A percentile compares a stretch with the other conserved stretches of the same genome.
These are phyloP conservation scores for Sungouiozyma intestinalis DNA, from an alignment of 805 yeast species.

Conservation along the genomic window DNA sequence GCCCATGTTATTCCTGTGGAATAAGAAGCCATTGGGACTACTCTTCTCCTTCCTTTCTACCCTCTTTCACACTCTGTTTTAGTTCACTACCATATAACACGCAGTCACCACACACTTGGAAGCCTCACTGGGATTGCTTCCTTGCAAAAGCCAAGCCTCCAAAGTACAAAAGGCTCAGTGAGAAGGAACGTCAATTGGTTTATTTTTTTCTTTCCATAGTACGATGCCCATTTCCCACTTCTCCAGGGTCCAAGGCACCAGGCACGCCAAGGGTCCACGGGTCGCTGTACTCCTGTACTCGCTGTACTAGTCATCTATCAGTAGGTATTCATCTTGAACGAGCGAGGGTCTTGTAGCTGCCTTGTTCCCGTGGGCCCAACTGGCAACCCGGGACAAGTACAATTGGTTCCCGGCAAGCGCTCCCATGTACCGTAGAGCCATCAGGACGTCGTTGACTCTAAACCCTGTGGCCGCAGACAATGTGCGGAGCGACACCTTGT, in stretches of 20 bases:
- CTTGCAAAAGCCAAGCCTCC: no score
- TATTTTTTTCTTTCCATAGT: no score
- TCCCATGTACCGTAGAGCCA: constrained; percentile 49
- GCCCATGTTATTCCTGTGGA: constrained; percentile 6
- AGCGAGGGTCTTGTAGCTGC: constrained; percentile 7
- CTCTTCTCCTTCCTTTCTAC: neutral
- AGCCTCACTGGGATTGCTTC: no score
- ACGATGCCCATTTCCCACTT: no score
- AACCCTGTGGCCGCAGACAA: constrained; percentile 53
- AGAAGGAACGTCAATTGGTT: no score
- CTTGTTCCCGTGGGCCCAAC: constrained; percentile 11
- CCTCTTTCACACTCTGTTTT: neutral
- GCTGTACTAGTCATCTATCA: constrained; percentile 14
- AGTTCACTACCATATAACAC: neutral
- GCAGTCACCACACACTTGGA: no score
- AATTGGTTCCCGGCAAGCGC: constrained; percentile 29
- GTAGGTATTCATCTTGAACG: constrained; percentile 19
- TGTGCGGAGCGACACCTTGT: constrained; percentile 35
- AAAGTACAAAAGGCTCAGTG: no score
- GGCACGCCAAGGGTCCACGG: no score
- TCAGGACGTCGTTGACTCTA: constrained; percentile 48
- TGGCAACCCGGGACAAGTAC: constrained; percentile 8
- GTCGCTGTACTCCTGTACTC: no score
- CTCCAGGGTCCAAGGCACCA: no score
- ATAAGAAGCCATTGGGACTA: neutral